Evolutionary conservation across 2,329 filamentous ascomycete genomes (phyloP).

Genomic region (Fusarium nanum): DNA sequence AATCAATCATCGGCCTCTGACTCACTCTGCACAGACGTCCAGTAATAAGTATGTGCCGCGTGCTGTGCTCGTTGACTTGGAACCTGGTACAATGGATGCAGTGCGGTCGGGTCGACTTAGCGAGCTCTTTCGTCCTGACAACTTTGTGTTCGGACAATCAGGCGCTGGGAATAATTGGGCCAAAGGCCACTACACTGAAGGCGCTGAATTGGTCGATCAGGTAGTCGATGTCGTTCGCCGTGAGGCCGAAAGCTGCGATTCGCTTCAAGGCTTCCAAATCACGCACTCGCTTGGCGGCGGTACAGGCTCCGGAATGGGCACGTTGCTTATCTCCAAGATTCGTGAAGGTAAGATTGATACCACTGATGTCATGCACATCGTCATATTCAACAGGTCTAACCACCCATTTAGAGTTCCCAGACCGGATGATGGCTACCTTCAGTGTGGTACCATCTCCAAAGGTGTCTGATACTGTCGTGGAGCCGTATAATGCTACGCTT

Average conservation of each 20-base stretch:
- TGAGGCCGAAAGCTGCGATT: constrained; percentile 98
- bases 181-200: constrained; percentile 92
- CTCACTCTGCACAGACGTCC: constrained; percentile 50
- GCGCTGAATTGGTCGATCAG: constrained; percentile 97
- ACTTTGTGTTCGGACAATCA: constrained; percentile 99
- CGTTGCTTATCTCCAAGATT: constrained; percentile 98
- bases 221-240: constrained; percentile 98
- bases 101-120: constrained; percentile 97
- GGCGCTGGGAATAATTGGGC: constrained; percentile 79
- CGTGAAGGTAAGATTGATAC: constrained; percentile 67
- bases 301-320: constrained; percentile 99
- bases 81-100: constrained; percentile 99
- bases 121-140: constrained; percentile 98
- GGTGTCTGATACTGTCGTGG: not conserved
- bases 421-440: constrained; percentile 99
- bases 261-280: constrained; percentile 99
- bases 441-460: constrained; percentile 76
- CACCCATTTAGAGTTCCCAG: constrained; percentile 83
- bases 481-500: not conserved
- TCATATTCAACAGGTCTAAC: not conserved
- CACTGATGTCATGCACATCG: not conserved
- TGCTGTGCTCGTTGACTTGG: constrained; percentile 98
- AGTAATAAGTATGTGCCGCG: constrained; percentile 56
- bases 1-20: constrained; percentile 10
- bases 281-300: constrained; percentile 99